Conservation (phyloP, 2,329 filamentous ascomycete genomes). For the Pyrenochaeta sp. region DNA sequence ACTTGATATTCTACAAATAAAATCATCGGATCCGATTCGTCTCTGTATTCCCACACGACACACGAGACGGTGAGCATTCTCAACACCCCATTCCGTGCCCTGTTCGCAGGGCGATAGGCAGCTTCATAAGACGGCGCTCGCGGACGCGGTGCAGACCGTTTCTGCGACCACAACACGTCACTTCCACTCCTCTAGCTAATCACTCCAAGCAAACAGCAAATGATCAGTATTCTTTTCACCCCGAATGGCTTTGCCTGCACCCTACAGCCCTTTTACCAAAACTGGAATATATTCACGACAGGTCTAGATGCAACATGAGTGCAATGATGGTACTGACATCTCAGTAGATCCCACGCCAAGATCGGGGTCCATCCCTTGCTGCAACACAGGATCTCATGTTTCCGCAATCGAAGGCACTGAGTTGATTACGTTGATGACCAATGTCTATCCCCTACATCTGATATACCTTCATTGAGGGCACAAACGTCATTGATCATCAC, state of each 20-base stretch:
- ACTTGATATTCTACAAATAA: slow-evolving; percentile 6
- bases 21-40: slow-evolving; percentile 4
- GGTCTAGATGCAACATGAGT: too few species aligned
- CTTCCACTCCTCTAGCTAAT: not conserved
- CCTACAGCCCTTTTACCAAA: too few species aligned
- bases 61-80: slow-evolving; percentile 1
- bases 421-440: too few species aligned
- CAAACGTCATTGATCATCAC: not conserved
- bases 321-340: too few species aligned
- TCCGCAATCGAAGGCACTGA: too few species aligned
- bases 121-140: not conserved
- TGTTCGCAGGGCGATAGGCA: not conserved
- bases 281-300: too few species aligned
- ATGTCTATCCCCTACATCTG: not conserved
- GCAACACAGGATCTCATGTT: too few species aligned
- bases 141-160: slow-evolving; percentile 4
- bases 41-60: not conserved
- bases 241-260: too few species aligned
- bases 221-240: not conserved
- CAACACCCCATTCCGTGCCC: not conserved
- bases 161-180: slow-evolving; percentile 2
- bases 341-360: too few species aligned
- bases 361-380: too few species aligned
- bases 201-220: not conserved
- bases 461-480: not conserved